A percentile compares a stretch with the other conserved stretches of the same genome.
phyloP scores from a whole-genome alignment of 352 stramenopile genomes.

The Phytophthora constricta region DNA sequence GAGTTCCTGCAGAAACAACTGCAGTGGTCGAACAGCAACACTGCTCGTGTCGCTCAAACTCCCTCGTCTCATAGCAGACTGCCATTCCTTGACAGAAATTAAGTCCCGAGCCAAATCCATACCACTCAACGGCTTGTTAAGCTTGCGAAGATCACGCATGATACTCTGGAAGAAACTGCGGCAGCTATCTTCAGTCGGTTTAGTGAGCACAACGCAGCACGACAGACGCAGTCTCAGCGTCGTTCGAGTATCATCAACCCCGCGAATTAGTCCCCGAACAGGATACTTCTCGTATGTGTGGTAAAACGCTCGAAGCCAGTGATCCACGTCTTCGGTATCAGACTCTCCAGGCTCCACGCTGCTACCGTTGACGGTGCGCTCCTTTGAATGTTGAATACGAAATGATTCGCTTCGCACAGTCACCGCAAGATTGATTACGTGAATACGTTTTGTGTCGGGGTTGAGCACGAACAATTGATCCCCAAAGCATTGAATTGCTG shows the following conservation, averaged over 20 bases:
- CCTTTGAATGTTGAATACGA: constrained; percentile 50
- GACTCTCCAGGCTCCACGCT: constrained; percentile 16
- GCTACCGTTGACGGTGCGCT: constrained; percentile 23
- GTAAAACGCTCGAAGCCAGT: constrained; percentile 39
- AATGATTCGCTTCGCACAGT: constrained; percentile 66
- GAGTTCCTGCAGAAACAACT: constrained; percentile 35
- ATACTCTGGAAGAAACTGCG: constrained; percentile 38
- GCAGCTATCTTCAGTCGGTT: constrained; percentile 16
- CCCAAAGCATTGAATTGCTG: constrained; percentile 32
- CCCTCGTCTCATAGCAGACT: background rate
- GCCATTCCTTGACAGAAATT: constrained; percentile 14
- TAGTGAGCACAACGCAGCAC: constrained; percentile 11
- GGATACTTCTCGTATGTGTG: constrained; percentile 45
- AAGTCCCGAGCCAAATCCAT: constrained; percentile 42
- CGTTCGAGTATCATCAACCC: constrained; percentile 29
- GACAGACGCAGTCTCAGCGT: constrained; percentile 37
- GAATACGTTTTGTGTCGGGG: constrained; percentile 12
- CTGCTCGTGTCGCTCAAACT: background rate
- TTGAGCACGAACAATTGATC: constrained; percentile 44
- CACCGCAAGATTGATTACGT: constrained; percentile 29
- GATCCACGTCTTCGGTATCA: constrained; percentile 18
- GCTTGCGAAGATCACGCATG: constrained; percentile 56
- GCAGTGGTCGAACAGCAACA: constrained; percentile 4
- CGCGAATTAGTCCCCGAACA: constrained; percentile 38
- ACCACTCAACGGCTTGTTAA: constrained; percentile 63